Percentiles rank a stretch among this genome's conserved stretches.
phyloP scores from a whole-genome alignment of 805 yeast genomes.

The Huiozyma sinensis region DNA sequence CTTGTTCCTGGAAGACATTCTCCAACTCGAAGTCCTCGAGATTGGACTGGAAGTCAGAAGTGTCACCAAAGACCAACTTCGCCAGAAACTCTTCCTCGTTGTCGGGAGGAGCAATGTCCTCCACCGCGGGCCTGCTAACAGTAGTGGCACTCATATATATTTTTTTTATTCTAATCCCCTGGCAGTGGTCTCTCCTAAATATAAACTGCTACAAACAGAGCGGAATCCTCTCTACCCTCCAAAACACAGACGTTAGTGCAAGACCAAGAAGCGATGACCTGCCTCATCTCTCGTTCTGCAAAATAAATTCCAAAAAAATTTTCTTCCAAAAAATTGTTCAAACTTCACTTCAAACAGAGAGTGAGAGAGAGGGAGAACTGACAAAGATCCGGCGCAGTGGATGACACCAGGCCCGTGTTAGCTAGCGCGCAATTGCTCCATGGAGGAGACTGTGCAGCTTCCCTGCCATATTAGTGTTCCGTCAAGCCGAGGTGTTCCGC shows the following conservation, averaged over 20 bases:
- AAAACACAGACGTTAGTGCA: background rate
- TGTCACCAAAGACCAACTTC: slow-evolving; percentile 82
- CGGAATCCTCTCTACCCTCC: background rate
- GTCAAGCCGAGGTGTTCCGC: slow-evolving; percentile 46
- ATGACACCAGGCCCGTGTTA: too few species aligned
- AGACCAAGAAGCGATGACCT: background rate
- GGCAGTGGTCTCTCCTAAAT: background rate
- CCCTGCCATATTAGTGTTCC: background rate
- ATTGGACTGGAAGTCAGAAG: slow-evolving; percentile 40
- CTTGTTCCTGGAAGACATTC: slow-evolving; percentile 30
- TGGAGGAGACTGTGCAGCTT: too few species aligned
- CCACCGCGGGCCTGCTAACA: background rate
- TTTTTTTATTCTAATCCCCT: background rate
- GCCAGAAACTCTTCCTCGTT: slow-evolving; percentile 74
- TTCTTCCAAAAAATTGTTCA: too few species aligned
- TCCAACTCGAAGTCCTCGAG: slow-evolving; percentile 50
- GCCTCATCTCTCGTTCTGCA: too few species aligned
- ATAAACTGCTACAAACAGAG: background rate
- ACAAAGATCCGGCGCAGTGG: too few species aligned
- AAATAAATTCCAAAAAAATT: too few species aligned
- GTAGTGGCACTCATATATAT: background rate
- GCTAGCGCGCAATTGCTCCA: too few species aligned
- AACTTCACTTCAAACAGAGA: too few species aligned
- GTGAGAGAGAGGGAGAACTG: too few species aligned
- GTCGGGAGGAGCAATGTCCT: slow-evolving; percentile 54